Conservation (phyloP, 1,139 yeast genomes). For the Candida buenavistaensis region DNA sequence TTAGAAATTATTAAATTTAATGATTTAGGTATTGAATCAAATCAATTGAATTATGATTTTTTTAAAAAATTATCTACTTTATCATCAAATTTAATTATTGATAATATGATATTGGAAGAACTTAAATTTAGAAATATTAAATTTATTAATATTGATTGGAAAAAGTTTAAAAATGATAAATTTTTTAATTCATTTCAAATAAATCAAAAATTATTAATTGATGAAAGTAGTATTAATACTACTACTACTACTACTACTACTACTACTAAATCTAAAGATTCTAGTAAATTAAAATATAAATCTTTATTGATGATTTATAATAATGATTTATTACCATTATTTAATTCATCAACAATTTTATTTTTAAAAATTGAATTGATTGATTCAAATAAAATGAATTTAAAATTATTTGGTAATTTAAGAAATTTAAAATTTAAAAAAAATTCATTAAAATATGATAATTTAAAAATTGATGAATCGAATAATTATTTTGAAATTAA, state of each 20-base stretch:
- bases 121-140: slow-evolving; percentile 43
- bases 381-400: slow-evolving; percentile 24
- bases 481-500: slow-evolving; percentile 29
- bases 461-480: slow-evolving; percentile 22
- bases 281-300: slow-evolving; percentile 21
- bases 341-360: slow-evolving; percentile 37
- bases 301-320: slow-evolving; percentile 36
- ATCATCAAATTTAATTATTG: slow-evolving; percentile 60
- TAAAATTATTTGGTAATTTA: slow-evolving; percentile 33
- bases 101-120: slow-evolving; percentile 65
- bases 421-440: slow-evolving; percentile 22
- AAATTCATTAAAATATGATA: slow-evolving; percentile 17
- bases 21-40: slow-evolving; percentile 15
- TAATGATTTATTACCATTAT: slow-evolving; percentile 33
- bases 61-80: slow-evolving; percentile 50
- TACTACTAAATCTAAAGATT: neutral
- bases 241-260: neutral
- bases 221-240: neutral
- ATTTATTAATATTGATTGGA: slow-evolving; percentile 15
- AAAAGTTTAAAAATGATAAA: slow-evolving; percentile 22
- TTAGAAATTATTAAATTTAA: slow-evolving; percentile 25
- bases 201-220: neutral
- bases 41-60: slow-evolving; percentile 45
- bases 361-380: slow-evolving; percentile 32
- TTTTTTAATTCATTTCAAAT: neutral